Base-by-base conservation (phyloP, 495 filamentous ascomycete genomes). In the Lasiosphaeris hirsuta region DNA sequence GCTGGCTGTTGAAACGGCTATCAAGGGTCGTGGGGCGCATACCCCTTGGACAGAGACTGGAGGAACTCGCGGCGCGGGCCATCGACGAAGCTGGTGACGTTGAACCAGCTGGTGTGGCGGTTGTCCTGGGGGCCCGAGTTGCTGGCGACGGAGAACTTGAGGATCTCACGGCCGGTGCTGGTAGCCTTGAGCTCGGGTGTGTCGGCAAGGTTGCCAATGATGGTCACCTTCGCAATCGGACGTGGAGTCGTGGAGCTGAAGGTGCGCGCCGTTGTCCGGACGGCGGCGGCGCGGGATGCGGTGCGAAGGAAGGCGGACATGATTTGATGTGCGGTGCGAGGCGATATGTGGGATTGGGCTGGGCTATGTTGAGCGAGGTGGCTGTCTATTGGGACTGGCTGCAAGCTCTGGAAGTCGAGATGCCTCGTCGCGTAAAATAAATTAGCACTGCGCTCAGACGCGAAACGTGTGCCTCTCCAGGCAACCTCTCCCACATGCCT, bases 41-140 rank as follows among this genome's bases (percentile, higher is more conserved):
- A 95, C 90, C 92, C 92, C 77, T 94, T 96, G 34, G 78, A 81
- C 72, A 95, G 71, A 54, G 72, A 69, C 52, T 85, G 65, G 38
- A 92, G 59, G 67, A 77, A 84, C 52, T 93, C 86, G 63, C 85
- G 84, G 67, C 81, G 74, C 17, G 73, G 81, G 34, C 85, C 84
- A 15, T 82, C 79, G 59, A 71, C 51, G 72, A 94, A 94, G 74
- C 77, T 79, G 4, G 81, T 70, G 40, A 96, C 75, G 48, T 78
- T 78, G 79, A 88, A 96, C 84, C 84, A 96, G 78, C 83, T 90
- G 13, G 87, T 89, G 61, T 81, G 71, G 46, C 78, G 75, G 69
- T 89, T 86, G 2, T 87, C 84, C 43, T 61, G 62, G 42, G 76
- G 64, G 2, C 88, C 88, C 54, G 66, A 64, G 57, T 68, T 76